Evolutionary conservation across 2,329 filamentous ascomycete genomes (phyloP).

Genomic region (Hypoxylon sp.): DNA sequence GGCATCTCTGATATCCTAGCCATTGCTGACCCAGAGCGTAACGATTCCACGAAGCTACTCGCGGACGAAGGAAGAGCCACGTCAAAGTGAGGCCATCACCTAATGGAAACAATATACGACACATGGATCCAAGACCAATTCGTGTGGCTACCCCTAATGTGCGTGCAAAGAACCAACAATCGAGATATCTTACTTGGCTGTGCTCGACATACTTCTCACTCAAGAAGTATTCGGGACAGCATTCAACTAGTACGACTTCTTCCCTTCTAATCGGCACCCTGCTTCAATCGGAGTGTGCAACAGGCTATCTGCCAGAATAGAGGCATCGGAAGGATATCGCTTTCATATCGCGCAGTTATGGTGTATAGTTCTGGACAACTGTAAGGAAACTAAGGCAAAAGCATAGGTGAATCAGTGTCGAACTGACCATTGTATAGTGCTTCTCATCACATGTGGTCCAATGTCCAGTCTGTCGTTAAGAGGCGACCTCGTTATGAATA

Average conservation of each 20-base stretch:
- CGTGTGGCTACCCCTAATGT: slow-evolving; percentile 44
- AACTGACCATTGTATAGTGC: slow-evolving; percentile 24
- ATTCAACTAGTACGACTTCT: slow-evolving; percentile 20
- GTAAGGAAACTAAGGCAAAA: slow-evolving; percentile 23
- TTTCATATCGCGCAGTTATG: slow-evolving; percentile 41
- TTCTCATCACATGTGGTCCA: slow-evolving; percentile 38
- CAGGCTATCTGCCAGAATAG: slow-evolving; percentile 35
- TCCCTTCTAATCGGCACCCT: slow-evolving; percentile 38
- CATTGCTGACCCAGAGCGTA: slow-evolving; percentile 48
- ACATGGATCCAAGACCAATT: slow-evolving; percentile 53
- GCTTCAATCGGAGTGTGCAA: slow-evolving; percentile 38
- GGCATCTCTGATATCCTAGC: slow-evolving; percentile 48
- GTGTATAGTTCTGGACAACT: slow-evolving; percentile 42
- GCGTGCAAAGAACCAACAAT: slow-evolving; percentile 30
- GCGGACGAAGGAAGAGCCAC: slow-evolving; percentile 48
- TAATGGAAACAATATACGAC: slow-evolving; percentile 51
- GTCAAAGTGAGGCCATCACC: slow-evolving; percentile 51
- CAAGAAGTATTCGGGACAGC: slow-evolving; percentile 44
- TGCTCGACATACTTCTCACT: slow-evolving; percentile 59
- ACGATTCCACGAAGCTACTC: slow-evolving; percentile 49
- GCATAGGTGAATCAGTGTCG: no score
- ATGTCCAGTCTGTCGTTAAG: slow-evolving; percentile 18
- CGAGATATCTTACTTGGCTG: slow-evolving; percentile 50
- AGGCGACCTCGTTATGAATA: slow-evolving; percentile 24
- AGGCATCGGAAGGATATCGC: slow-evolving; percentile 22